Evolutionary conservation across 2,329 filamentous ascomycete genomes (phyloP), one percentile per base, ranked within the genome.

Genomic region (Pochonia chlamydosporia): DNA sequence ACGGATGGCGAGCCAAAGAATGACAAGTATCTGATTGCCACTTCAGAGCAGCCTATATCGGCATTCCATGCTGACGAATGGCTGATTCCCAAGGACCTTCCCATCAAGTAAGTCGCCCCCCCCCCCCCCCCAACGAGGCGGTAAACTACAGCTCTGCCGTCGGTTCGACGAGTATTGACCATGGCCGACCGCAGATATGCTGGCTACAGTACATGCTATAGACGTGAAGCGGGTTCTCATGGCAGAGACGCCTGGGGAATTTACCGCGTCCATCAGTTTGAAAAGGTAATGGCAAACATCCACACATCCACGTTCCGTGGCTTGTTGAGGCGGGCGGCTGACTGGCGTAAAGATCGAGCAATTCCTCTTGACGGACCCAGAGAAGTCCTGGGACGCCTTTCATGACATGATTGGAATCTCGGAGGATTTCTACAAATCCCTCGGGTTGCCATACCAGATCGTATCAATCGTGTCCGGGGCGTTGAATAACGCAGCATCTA

Each of bases 181-280:
- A 39, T 39, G 11, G 10, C 5, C 5, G 4, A 18, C 20, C 4
- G 84, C 89, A 93, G 87, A 71, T 88, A 89, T 63, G 87, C 89
- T 37, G 93, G 93, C 7, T 96, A 92, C 74, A 91, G 85, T 58
- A 96, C 92, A 25, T 96, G 91, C 69, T 99, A 96, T 75, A 81
- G 93, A 57, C 91, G 95, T 70, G 93, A 99, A 67, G 93, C 93
- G 35, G 93, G 93, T 46, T 84, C 88, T 18, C 92, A 69, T 52
- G 70, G 90, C 25, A 87, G 89, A 64, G 90, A 99, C 65, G 92
- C 92, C 1, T 99, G 93, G 93, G 93, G 93, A 48, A 89, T 97
- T 52, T 99, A 96, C 79, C 85, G 93, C 54, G 91, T 97, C 24
- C 93, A 99, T 67, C 92, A 99, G 67, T 99, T 97, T 61, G 92